Evolutionary conservation across 2,329 filamentous ascomycete species (phyloP).

Genomic region (Tolypocladium sp.): DNA sequence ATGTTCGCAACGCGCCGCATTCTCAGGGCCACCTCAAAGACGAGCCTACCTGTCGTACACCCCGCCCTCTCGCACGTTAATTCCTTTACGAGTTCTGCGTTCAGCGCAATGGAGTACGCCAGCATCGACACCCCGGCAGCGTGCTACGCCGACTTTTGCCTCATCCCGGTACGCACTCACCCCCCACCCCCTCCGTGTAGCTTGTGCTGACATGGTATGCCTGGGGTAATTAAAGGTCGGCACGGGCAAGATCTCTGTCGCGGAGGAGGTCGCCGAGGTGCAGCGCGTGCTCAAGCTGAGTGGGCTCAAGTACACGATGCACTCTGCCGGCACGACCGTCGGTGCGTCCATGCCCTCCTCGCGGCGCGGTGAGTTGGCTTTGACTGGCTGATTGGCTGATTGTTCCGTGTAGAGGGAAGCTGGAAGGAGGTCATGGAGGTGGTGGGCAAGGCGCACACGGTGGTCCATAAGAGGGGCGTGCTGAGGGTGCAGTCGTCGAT

Average conservation of each 20-base stretch:
- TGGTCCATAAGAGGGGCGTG: slow-evolving; percentile 69
- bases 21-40: background rate
- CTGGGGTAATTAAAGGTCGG: slow-evolving; percentile 50
- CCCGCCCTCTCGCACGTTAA: background rate
- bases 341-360: slow-evolving; percentile 44
- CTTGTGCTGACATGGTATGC: background rate
- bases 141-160: slow-evolving; percentile 84
- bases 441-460: slow-evolving; percentile 75
- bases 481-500: slow-evolving; percentile 83
- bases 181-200: background rate
- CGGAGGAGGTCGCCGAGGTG: slow-evolving; percentile 78
- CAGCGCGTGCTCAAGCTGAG: slow-evolving; percentile 76
- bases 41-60: background rate
- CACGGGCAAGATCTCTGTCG: slow-evolving; percentile 66
- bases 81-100: background rate
- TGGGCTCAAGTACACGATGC: slow-evolving; percentile 78
- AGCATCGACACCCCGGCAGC: slow-evolving; percentile 55
- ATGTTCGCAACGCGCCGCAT: background rate
- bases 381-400: no score
- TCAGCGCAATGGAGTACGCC: slow-evolving; percentile 32
- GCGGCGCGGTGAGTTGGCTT: background rate
- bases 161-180: slow-evolving; percentile 60
- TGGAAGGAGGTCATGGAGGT: slow-evolving; percentile 84
- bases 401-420: slow-evolving; percentile 58
- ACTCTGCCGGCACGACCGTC: slow-evolving; percentile 87